Conservation (phyloP, 345 rosid genomes). For the Populus simonii region DNA sequence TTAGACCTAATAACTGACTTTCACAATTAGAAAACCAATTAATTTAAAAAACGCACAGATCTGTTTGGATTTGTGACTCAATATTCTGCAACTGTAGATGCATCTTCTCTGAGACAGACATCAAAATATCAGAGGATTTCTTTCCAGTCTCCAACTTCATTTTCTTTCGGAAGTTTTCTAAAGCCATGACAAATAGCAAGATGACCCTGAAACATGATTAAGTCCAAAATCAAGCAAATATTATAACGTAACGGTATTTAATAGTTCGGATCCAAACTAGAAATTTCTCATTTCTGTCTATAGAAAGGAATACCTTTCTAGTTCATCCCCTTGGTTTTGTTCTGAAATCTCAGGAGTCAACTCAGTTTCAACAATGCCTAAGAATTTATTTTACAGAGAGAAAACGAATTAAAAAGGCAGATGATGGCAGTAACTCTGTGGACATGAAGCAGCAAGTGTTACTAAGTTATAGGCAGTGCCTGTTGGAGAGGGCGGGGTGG, state of each 20-base stretch:
- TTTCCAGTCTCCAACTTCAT: slow-evolving; percentile 56
- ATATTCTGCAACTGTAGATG: slow-evolving; percentile 54
- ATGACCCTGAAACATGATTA: slow-evolving; percentile 58
- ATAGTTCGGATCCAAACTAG: not conserved
- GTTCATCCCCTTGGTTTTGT: slow-evolving; percentile 56
- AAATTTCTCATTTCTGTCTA: not conserved
- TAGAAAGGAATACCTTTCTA: slow-evolving; percentile 55
- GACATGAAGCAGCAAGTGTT: slow-evolving; percentile 10
- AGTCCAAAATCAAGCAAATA: slow-evolving; percentile 20
- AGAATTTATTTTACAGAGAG: slow-evolving; percentile 15
- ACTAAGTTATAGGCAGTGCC: slow-evolving; percentile 41
- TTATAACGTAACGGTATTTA: slow-evolving; percentile 9
- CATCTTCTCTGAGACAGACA: slow-evolving; percentile 67
- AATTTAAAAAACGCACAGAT: slow-evolving; percentile 49
- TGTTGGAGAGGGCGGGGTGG: slow-evolving; percentile 41
- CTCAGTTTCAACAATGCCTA: slow-evolving; percentile 47
- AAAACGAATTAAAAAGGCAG: not conserved
- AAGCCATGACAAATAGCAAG: slow-evolving; percentile 55
- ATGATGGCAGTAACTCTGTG: not conserved
- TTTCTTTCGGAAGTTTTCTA: slow-evolving; percentile 66
- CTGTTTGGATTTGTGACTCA: slow-evolving; percentile 64
- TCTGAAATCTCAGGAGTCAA: slow-evolving; percentile 47
- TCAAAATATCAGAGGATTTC: slow-evolving; percentile 73
- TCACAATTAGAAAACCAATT: slow-evolving; percentile 13
- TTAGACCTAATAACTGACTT: slow-evolving; percentile 18